Conservation (phyloP, 768 basidiomycete genomes). For the Suillus fuscotomentosus region DNA sequence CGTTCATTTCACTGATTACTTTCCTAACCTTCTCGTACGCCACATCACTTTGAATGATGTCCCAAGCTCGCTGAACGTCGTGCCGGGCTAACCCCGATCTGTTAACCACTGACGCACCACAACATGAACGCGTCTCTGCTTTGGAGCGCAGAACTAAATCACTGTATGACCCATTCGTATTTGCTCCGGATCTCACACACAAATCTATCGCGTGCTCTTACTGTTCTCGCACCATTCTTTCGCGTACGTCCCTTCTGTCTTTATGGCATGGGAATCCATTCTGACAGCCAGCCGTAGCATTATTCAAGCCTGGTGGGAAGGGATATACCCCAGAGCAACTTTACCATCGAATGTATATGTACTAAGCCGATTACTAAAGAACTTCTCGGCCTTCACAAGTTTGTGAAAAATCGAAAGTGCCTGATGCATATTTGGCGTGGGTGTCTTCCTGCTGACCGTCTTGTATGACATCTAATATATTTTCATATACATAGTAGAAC, state of each 20-base stretch:
- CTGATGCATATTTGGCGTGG: conserved; percentile 29
- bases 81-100: not conserved
- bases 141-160: conserved; percentile 9
- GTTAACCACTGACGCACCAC: not conserved
- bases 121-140: not conserved
- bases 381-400: conserved; percentile 36
- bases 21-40: conserved; percentile 15
- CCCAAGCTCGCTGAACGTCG: not conserved
- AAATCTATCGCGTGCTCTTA: conserved; percentile 29
- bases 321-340: conserved; percentile 50
- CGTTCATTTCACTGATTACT: conserved; percentile 5
- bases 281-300: conserved; percentile 29
- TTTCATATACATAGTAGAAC: conserved; percentile 27
- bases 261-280: not conserved
- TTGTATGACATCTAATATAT: not conserved
- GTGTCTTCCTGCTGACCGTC: conserved; percentile 10
- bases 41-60: not conserved
- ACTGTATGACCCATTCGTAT: conserved; percentile 28
- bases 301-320: conserved; percentile 33
- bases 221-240: conserved; percentile 15
- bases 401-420: conserved; percentile 24
- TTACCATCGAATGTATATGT: conserved; percentile 37
- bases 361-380: conserved; percentile 35
- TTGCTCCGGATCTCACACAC: conserved; percentile 15
- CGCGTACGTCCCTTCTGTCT: conserved; percentile 20